Evolutionary conservation across 768 basidiomycete genomes (phyloP).

Genomic region (Termitomyces sp.): DNA sequence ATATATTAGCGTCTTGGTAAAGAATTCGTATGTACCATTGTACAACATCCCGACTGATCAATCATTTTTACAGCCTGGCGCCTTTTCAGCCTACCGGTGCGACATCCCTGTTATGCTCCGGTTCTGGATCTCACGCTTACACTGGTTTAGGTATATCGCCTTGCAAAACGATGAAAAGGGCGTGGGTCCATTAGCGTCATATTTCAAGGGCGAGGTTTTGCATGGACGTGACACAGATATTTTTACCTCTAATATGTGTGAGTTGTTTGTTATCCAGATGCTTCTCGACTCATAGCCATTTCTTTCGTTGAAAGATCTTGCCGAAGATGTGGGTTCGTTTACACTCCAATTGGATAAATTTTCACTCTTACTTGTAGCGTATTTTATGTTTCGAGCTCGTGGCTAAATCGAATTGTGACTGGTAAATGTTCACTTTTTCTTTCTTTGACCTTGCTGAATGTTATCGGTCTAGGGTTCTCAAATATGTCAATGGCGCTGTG

Average conservation of each 20-base stretch:
- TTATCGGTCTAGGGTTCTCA: constrained; percentile 66
- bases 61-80: constrained; percentile 61
- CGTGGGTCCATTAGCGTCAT: constrained; percentile 85
- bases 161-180: constrained; percentile 81
- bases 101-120: neutral
- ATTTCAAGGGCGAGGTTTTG: constrained; percentile 93
- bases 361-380: constrained; percentile 41
- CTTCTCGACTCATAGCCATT: neutral
- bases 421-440: constrained; percentile 35
- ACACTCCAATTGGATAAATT: constrained; percentile 10
- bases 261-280: constrained; percentile 20
- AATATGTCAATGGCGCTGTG: constrained; percentile 91
- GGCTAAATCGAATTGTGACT: constrained; percentile 71
- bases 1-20: constrained; percentile 90
- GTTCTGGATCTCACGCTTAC: neutral
- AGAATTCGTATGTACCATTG: constrained; percentile 8
- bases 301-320: constrained; percentile 51
- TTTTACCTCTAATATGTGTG: constrained; percentile 96
- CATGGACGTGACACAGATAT: constrained; percentile 85
- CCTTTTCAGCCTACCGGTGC: constrained; percentile 86
- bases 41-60: neutral
- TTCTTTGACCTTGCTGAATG: constrained; percentile 1
- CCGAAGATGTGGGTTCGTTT: constrained; percentile 66
- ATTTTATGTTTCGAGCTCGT: constrained; percentile 80
- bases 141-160: constrained; percentile 67